phyloP scores from a whole-genome alignment of 2,329 filamentous ascomycete genomes.

The Paraphaeosphaeria minitans region DNA sequence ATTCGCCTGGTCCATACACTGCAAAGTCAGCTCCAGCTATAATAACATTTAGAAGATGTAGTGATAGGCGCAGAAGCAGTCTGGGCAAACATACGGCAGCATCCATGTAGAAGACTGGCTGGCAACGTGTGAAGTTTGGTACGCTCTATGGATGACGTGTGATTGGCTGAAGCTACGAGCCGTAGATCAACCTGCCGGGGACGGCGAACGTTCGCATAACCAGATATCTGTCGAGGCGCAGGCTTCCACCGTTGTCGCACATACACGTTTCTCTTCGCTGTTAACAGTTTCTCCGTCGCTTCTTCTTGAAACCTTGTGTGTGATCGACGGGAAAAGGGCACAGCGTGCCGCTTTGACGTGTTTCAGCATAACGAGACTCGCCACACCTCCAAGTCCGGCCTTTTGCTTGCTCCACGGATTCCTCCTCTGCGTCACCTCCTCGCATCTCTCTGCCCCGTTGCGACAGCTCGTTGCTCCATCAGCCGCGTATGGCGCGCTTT shows the following conservation, averaged over 20 bases:
- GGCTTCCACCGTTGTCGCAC: background rate
- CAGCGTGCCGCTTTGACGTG: conserved; percentile 5
- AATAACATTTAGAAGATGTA: too few species aligned
- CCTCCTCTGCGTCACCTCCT: conserved; percentile 1
- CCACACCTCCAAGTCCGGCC: conserved; percentile 2
- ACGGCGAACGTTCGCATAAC: conserved; percentile 5
- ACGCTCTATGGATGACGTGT: conserved; percentile 6
- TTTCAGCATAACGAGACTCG: conserved; percentile 6
- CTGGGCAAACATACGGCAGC: background rate
- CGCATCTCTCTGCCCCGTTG: conserved; percentile 1
- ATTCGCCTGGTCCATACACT: too few species aligned
- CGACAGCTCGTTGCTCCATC: conserved; percentile 6
- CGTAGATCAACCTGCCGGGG: background rate
- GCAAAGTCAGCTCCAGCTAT: too few species aligned
- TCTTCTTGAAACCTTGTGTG: background rate
- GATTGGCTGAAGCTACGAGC: conserved; percentile 7
- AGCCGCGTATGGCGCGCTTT: conserved; percentile 37
- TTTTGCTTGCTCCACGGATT: conserved; percentile 4
- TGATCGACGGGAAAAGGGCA: background rate
- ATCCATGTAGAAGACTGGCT: too few species aligned
- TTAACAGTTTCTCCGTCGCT: background rate
- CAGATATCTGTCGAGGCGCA: conserved; percentile 9
- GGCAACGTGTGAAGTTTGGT: conserved; percentile 8
- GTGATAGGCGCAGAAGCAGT: too few species aligned
- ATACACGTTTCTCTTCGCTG: background rate